Evolutionary conservation across 169 alveolate species (phyloP).

Genomic region (Plasmodium vinckei): DNA sequence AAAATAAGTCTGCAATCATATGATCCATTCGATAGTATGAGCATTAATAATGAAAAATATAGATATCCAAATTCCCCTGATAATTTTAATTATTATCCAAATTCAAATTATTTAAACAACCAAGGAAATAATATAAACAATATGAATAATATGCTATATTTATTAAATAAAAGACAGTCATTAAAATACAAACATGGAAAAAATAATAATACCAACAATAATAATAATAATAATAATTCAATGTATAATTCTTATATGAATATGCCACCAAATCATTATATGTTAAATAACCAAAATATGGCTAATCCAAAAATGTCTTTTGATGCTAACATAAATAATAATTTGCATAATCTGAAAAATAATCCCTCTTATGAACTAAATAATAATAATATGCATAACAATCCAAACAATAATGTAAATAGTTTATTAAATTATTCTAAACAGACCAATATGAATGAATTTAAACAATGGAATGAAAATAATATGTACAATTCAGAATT

Average conservation of each 20-base stretch:
- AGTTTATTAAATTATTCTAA: conserved; percentile 27
- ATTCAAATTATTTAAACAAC: conserved; percentile 19
- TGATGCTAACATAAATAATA: conserved; percentile 21
- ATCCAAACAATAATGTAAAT: conserved; percentile 28
- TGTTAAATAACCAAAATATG: conserved; percentile 31
- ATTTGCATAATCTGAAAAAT: conserved; percentile 4
- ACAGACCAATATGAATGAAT: conserved; percentile 41
- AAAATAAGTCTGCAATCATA: conserved; percentile 31
- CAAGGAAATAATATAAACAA: conserved; percentile 16
- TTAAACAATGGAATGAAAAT: conserved; percentile 42
- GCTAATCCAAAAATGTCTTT: conserved; percentile 15
- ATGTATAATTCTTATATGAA: conserved; percentile 22
- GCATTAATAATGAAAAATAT: conserved; percentile 9
- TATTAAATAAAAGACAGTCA: conserved; percentile 46
- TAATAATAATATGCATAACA: conserved; percentile 8
- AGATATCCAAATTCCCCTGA: conserved; percentile 6
- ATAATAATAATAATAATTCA: conserved; percentile 31
- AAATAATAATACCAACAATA: conserved; percentile 2
- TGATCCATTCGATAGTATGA: conserved; percentile 63
- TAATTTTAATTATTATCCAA: conserved; percentile 24
- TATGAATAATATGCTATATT: conserved; percentile 26
- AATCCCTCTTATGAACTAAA: conserved; percentile 20
- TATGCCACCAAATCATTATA: conserved; percentile 14
- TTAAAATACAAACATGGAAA: background rate
- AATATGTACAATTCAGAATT: conserved; percentile 32